A percentile compares a stretch with the other conserved stretches of the same genome.
phyloP scores from a whole-genome alignment of 2,329 filamentous ascomycete genomes.

The Aspergillus unguis region DNA sequence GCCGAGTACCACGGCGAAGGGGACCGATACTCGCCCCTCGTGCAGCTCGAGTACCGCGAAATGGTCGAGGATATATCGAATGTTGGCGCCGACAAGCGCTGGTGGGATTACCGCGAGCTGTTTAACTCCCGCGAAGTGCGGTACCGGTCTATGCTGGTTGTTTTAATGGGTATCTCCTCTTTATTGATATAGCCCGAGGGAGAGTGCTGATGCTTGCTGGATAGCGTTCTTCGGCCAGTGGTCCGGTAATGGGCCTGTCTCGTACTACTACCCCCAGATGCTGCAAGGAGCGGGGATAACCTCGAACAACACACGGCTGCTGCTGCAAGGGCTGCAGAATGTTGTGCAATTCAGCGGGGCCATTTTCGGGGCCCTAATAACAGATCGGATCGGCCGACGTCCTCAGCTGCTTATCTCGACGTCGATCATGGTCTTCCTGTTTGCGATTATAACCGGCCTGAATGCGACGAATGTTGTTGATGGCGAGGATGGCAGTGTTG shows the following conservation, averaged over 20 bases:
- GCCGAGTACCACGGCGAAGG: conserved; percentile 58
- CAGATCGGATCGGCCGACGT: conserved; percentile 47
- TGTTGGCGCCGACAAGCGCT: conserved; percentile 2
- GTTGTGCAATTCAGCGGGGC: conserved; percentile 44
- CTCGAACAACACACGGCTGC: conserved; percentile 35
- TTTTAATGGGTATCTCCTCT: conserved; percentile 37
- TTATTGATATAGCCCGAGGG: background rate
- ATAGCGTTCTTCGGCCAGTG: conserved; percentile 34
- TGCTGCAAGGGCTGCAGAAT: conserved; percentile 47
- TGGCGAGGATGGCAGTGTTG: conserved; percentile 10
- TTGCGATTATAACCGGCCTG: conserved; percentile 52
- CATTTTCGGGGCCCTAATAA: conserved; percentile 46
- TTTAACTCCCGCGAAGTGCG: conserved; percentile 47
- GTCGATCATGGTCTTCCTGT: conserved; percentile 43
- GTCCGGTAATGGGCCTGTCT: conserved; percentile 30
- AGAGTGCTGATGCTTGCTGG: background rate
- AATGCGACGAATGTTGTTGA: conserved; percentile 47
- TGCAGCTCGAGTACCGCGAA: conserved; percentile 28
- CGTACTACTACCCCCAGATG: conserved; percentile 44
- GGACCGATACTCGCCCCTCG: conserved; percentile 32
- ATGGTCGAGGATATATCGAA: conserved; percentile 27
- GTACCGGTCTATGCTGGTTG: conserved; percentile 48
- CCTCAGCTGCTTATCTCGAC: conserved; percentile 51
- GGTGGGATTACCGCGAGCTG: conserved; percentile 7
- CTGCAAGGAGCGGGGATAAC: conserved; percentile 42